Evolutionary conservation across 176 grass and related monocot genomes (phyloP), one percentile per base, ranked within the genome.

Genomic region (Cenchrus fungigraminus): DNA sequence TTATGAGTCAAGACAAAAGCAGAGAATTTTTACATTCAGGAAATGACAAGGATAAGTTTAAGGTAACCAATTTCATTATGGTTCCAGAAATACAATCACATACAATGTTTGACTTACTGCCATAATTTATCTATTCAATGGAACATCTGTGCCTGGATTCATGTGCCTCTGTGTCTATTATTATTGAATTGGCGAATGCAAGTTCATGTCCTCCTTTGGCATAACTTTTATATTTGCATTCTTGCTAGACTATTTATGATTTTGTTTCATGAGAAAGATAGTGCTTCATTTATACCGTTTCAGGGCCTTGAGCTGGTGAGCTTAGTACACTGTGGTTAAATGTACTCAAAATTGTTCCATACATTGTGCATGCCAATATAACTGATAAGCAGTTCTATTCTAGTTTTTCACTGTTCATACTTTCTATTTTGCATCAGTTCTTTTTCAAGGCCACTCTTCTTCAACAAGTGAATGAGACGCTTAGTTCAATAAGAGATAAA

Each of bases 361-460:
- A 45, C 82, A 32, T 70, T 63, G 31, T 76, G 12, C 50, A 67
- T 69, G 9, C 14, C 68, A 29, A 47, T 84, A 66, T 71, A 85
- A 12, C n/a, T 59, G 61, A 84, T 51, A 62, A 73, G 16, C 54
- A 6, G 45, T 20, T 29, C 54, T 25, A 44, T 59, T 77, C 55
- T 87, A 64, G 1, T 54, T 45, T 65, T 70, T 81, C 16, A 19
- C 43, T 58, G 15, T 60, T 53, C 13, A 20, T 22, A 46, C 20
- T 16, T 83, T 65, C 14, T 94, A 16, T 85, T 76, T 85, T 80
- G 45, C 40, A 46, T 45, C 84, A 98, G 95, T 98, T 98, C 83
- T 98, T 98, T 87, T 95, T 98, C 67, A 98, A 95, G 83, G 93
- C 95, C 51, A 98, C 95, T 63, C 95, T 98, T 84, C 95, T 98